Percentiles rank a stretch among this genome's conserved stretches.
These are phyloP conservation scores for Lactifluus volemus DNA, from an alignment of 768 basidiomycete genomes.

Conservation along the genomic window DNA sequence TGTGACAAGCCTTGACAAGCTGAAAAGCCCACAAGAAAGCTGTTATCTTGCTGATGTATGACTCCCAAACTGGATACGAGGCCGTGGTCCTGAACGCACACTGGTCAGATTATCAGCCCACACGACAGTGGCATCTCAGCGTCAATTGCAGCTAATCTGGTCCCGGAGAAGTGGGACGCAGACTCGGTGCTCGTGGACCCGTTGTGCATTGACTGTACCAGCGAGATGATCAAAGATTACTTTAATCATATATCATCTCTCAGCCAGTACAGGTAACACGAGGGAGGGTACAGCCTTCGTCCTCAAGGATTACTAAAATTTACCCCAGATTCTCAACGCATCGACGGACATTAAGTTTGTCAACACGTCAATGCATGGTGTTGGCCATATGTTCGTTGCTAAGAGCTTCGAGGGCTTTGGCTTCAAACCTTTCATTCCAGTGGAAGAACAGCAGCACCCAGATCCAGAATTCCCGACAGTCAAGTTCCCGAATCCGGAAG, in stretches of 20 bases:
- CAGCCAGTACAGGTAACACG: conserved; percentile 13
- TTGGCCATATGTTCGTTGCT: conserved; percentile 57
- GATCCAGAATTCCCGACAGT: conserved; percentile 86
- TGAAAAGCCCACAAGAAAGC: too few relatives aligned
- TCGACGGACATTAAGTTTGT: conserved; percentile 48
- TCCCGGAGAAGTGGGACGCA: conserved; percentile 40
- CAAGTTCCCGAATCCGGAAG: conserved; percentile 82
- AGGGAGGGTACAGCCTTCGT: background rate
- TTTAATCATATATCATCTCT: conserved; percentile 34
- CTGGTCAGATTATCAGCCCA: conserved; percentile 66
- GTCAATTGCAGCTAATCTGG: conserved; percentile 52
- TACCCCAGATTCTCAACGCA: conserved; percentile 32
- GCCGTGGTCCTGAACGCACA: conserved; percentile 5
- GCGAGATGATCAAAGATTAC: conserved; percentile 52
- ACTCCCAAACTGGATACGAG: background rate
- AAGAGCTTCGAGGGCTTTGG: conserved; percentile 52
- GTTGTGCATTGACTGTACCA: conserved; percentile 47
- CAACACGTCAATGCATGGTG: conserved; percentile 89
- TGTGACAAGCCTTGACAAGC: too few relatives aligned
- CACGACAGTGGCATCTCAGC: conserved; percentile 72
- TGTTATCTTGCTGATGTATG: too few relatives aligned
- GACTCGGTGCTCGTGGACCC: conserved; percentile 31
- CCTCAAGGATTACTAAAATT: background rate
- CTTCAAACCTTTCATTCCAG: conserved; percentile 50
- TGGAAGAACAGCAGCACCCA: conserved; percentile 57